Evolutionary conservation across 805 yeast species (phyloP), one percentile per base, ranked within the genome.

Genomic region (Zygotorulaspora danielsina): DNA sequence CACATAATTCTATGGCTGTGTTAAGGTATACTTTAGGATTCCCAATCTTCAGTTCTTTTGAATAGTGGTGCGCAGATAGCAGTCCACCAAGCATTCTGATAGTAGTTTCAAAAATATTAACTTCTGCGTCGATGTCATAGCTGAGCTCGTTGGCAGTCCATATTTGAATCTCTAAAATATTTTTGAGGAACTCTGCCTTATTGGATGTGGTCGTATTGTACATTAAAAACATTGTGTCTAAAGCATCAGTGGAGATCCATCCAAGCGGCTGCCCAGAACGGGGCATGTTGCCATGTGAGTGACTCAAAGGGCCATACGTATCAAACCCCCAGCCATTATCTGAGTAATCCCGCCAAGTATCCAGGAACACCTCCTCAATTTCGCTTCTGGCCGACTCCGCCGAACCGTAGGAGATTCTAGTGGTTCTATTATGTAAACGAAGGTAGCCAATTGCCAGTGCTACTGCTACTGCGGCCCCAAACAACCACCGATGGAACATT

Each of bases 11-110:
- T 6, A 72, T 76, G 2, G 96, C 96, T 55, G 80, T 81, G 46
- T 84, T 85, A 38, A 87, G 67, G 54, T 79, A 86, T 39, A 84
- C 42, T 33, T 79, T 84, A 6, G 57, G 46, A 16, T 51, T 50
- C 3, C 62, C 63, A 3, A 55, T 35, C 4, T 42, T 25, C 6
- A 55, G 32, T 50, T 84, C 89, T 10, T 71, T 65, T 2, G 89
- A 73, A 19, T 86, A 63, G 48, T 84, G 80, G 55, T 76, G 77
- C 0, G 95, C 95, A 2, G 95, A 81, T 34, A 89, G 65, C n/a
- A 89, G 68, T 0, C 97, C 97, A 31, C 97, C 97, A 18, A 89
- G 66, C 94, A 89, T 86, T 57, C 96, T 72, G 48, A 86, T 88
- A 5, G 97, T 86, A n/a, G 96, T 87, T 59, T 88, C 97, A 63